phyloP scores from a whole-genome alignment of 192 early-diverging fungal species.

The Phlyctochytrium planicorne region DNA sequence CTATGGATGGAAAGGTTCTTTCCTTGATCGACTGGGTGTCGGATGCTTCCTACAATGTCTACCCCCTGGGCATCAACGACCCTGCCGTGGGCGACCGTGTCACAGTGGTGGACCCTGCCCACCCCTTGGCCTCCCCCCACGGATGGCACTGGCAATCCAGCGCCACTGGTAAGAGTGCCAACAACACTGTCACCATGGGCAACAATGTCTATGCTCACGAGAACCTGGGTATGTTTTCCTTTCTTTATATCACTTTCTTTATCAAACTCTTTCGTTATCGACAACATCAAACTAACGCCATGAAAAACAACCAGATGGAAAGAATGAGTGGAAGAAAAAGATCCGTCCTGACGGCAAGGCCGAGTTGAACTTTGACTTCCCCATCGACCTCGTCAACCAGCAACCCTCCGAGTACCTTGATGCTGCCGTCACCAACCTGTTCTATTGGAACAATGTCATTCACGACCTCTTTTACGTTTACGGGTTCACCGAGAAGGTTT shows the following conservation, averaged over 20 bases:
- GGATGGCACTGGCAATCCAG: slow-evolving; percentile 74
- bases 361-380: slow-evolving; percentile 71
- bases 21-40: slow-evolving; percentile 84
- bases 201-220: slow-evolving; percentile 93
- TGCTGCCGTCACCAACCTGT: slow-evolving; percentile 80
- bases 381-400: slow-evolving; percentile 58
- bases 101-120: slow-evolving; percentile 53
- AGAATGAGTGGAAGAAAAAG: slow-evolving; percentile 75
- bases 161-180: slow-evolving; percentile 19
- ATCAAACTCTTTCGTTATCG: neutral
- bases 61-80: slow-evolving; percentile 76
- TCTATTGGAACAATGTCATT: slow-evolving; percentile 89
- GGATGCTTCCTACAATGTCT: slow-evolving; percentile 77
- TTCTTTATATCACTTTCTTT: slow-evolving; percentile 7
- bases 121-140: slow-evolving; percentile 58
- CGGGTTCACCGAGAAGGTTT: slow-evolving; percentile 8
- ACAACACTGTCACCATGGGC: slow-evolving; percentile 72
- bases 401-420: slow-evolving; percentile 74
- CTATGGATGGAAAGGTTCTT: slow-evolving; percentile 41
- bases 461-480: slow-evolving; percentile 81
- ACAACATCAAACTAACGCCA: neutral
- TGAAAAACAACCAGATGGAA: slow-evolving; percentile 12
- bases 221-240: slow-evolving; percentile 48
- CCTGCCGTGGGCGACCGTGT: slow-evolving; percentile 65
- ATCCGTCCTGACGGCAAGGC: slow-evolving; percentile 66